Base-by-base conservation (phyloP, 2,329 filamentous ascomycete genomes). In the Cladosporium sp. region DNA sequence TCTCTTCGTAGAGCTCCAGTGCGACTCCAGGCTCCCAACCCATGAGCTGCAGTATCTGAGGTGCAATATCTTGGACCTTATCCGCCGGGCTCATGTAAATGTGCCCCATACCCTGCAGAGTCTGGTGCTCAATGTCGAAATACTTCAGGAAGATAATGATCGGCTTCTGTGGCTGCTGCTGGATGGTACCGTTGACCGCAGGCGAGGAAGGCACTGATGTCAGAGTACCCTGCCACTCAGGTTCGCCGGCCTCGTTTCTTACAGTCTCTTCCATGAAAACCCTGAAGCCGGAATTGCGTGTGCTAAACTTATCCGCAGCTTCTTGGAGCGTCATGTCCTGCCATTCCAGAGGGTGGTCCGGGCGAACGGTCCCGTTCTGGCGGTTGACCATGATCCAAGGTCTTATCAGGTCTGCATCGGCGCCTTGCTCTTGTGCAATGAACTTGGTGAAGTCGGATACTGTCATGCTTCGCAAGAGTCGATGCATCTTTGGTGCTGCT, bases 331-430 rank as follows among this genome's bases (percentile, higher is more conserved):
- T 91, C 66, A 88, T 85, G 4, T 84, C 78, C 2, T 82, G 72
- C 62, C 95, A 90, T 65, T 81, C 80, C 42, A 98, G 83, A 0
- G 90, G 88, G 52, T 88, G 84, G 64, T 98, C 93, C 0, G 94
- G 93, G 15, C 93, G 83, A 32, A 89, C 85, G 0, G 93, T 98
- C 69, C 95, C 96, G 67, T 98, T 98, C 67, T 98, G 93, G 9
- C 93, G 85, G 65, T 96, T 97, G 1, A 98, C 93, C 91, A 98
- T 96, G 49, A 89, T 82, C 94, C 93, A 98, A 15, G 95, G 79
- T 18, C 93, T 82, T 19, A 97, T 71, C 54, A 81, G 79, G 50
- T 82, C 82, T 0, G 85, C 75, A 38, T 91, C 83, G 43, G 86
- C 69, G 0, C 75, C 77, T 43, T 86, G 76, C 50, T 95, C 86